Evolutionary conservation across 108 stramenopile species (phyloP).

Genomic region (Aureococcus anophagefferens): DNA sequence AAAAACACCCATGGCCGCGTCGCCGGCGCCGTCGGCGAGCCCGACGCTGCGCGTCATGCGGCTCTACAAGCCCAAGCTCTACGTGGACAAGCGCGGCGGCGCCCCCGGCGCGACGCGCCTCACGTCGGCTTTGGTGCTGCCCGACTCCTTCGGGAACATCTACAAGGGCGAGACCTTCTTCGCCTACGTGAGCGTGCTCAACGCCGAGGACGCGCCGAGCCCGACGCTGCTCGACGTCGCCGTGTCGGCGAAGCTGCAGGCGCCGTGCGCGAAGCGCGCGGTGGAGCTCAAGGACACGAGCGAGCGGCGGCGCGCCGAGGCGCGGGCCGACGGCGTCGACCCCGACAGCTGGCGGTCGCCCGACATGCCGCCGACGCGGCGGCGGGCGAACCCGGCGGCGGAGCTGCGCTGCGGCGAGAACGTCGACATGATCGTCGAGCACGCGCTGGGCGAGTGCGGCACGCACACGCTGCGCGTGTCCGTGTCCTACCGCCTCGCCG

Average conservation of each 20-base stretch:
- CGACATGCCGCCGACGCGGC: neutral
- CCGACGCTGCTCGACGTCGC: neutral
- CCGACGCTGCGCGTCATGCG: constrained; percentile 32
- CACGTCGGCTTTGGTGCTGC: constrained; percentile 6
- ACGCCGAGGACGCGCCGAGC: neutral
- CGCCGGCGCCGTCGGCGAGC: neutral
- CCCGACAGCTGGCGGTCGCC: neutral
- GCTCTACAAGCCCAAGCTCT: constrained; percentile 20
- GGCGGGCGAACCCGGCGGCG: constrained; percentile 20
- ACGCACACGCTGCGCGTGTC: constrained; percentile 29
- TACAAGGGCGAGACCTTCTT: constrained; percentile 41
- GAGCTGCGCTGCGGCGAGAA: constrained; percentile 13
- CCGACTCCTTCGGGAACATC: constrained; percentile 45
- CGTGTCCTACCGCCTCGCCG: neutral
- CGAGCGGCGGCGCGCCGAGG: neutral
- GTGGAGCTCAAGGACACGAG: neutral
- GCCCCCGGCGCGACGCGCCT: neutral
- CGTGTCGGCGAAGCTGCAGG: neutral
- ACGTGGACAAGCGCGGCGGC: neutral
- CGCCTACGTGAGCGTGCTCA: constrained; percentile 36
- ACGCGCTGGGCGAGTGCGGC: constrained; percentile 24
- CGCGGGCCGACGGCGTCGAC: neutral
- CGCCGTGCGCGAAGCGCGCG: neutral
- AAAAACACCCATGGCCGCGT: no score
- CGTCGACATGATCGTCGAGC: constrained; percentile 35